phyloP scores from a whole-genome alignment of 768 basidiomycete genomes.

The Lentinula lateritia region DNA sequence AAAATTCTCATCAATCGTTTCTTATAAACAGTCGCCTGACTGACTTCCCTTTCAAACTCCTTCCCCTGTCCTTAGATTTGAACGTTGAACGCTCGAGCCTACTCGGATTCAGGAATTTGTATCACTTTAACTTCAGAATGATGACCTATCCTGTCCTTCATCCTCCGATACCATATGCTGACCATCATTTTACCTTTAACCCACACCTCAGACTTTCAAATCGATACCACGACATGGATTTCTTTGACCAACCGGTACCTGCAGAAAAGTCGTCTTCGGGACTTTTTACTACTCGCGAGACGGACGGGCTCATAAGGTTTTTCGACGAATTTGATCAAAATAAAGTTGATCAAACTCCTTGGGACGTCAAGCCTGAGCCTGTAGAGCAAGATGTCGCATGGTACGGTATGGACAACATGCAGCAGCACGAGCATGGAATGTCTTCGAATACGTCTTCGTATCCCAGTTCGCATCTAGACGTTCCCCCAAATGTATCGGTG shows the following conservation, averaged over 20 bases:
- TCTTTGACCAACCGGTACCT: constrained; percentile 43
- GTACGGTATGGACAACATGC: not conserved
- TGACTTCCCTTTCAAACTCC: not conserved
- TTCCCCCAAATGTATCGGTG: constrained; percentile 36
- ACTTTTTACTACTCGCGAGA: constrained; percentile 75
- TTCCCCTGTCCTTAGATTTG: not conserved
- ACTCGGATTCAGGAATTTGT: not conserved
- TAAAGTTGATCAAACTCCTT: constrained; percentile 33
- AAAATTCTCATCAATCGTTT: not conserved
- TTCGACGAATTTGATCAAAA: constrained; percentile 78
- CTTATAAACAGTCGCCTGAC: not conserved
- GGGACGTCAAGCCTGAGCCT: constrained; percentile 7
- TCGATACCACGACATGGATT: not conserved
- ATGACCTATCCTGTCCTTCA: constrained; percentile 4
- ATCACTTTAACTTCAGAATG: not conserved
- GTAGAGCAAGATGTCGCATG: not conserved
- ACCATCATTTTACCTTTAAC: constrained; percentile 72
- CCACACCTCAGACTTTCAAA: constrained; percentile 39
- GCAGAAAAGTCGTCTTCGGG: constrained; percentile 67
- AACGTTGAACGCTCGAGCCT: constrained; percentile 5
- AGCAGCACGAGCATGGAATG: not conserved
- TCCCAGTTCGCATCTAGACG: constrained; percentile 43
- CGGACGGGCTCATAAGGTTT: constrained; percentile 74
- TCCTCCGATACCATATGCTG: constrained; percentile 33
- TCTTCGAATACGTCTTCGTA: constrained; percentile 28